phyloP scores from a whole-genome alignment of 2,329 filamentous ascomycete species.

The Aspergillus luchuensis region DNA sequence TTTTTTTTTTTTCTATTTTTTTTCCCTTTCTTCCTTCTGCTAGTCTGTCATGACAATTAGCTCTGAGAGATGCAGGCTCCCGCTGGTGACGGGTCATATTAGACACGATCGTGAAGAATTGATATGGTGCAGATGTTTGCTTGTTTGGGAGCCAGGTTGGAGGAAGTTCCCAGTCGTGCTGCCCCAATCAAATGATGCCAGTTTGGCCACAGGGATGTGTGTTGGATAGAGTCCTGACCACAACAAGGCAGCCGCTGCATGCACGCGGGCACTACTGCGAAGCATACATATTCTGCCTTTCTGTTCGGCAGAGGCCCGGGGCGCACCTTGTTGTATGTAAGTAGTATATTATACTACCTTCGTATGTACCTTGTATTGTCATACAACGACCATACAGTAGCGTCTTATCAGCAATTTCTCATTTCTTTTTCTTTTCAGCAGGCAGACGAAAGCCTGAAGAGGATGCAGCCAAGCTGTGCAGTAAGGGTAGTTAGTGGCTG shows the following conservation, averaged over 20 bases:
- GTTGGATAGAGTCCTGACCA: slow-evolving; percentile 2
- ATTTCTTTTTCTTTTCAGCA: too few relatives aligned
- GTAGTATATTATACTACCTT: neutral
- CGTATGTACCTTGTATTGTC: neutral
- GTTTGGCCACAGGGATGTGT: neutral
- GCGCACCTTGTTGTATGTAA: neutral
- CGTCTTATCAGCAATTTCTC: neutral
- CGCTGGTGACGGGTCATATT: slow-evolving; percentile 1
- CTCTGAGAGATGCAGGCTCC: neutral
- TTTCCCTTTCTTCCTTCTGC: neutral
- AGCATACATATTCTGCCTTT: slow-evolving; percentile 14
- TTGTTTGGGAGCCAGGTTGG: neutral
- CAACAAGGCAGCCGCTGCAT: slow-evolving; percentile 18
- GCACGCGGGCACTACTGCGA: slow-evolving; percentile 24
- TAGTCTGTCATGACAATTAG: neutral
- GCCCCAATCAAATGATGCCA: neutral
- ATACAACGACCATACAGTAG: neutral
- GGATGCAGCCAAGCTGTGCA: neutral
- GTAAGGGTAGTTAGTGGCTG: slow-evolving; percentile 1
- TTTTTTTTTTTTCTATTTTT: neutral
- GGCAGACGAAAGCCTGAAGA: neutral
- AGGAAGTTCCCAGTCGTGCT: neutral
- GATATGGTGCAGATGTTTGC: slow-evolving; percentile 5
- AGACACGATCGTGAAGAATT: neutral
- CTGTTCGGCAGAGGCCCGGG: slow-evolving; percentile 4